Base-by-base conservation (phyloP, 2,329 filamentous ascomycete genomes). In the Xenosphaeropsis pyriputrescens region DNA sequence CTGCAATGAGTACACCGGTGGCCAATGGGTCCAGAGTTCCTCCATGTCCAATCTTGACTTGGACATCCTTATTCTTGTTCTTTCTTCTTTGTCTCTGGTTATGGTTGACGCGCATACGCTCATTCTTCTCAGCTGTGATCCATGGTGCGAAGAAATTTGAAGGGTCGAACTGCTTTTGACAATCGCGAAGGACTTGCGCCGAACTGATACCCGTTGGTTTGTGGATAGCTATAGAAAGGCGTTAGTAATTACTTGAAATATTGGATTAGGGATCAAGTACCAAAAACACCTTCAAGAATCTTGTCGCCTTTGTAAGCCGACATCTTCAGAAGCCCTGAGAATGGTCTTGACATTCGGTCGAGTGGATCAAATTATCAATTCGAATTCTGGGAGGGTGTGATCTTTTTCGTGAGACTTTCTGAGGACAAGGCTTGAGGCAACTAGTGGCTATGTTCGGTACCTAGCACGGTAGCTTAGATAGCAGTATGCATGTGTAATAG, bases 41-140 rank as follows among this genome's bases (percentile, higher is more conserved):
- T 43, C 91, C 91, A 61, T 98, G 91, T 26, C 91, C 91, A 52
- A 96, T 83, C 65, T 96, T 98, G 48, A 96, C 79, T 44, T 84
- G 74, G 5, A 79, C 56, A 1, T 70, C 64, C 48, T 69, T 69
- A 56, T 74, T 72, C 44, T 68, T 66, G 34, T 60, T 61, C 45
- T 63, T 62, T 43, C 75, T 70, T 42, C 78, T 71, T 47, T 69
- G 67, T 47, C 69, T 68, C 54, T 80, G 73, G 41, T 65, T 63
- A 41, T 69, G 64, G 41, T 62, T 62, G 55, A 84, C 78, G 46
- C 64, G 59, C 13, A 65, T 57, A 41, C 73, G 71, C 35, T 63
- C 65, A 1, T 59, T 59, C 39, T 65, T 65, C 48, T 88, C 77
- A 37, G 69, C 61, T 19, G 75, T 64, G 41, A 96, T 67, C 68